Conservation (phyloP, 2,329 filamentous ascomycete species). For the Coniochaeta sp. region DNA sequence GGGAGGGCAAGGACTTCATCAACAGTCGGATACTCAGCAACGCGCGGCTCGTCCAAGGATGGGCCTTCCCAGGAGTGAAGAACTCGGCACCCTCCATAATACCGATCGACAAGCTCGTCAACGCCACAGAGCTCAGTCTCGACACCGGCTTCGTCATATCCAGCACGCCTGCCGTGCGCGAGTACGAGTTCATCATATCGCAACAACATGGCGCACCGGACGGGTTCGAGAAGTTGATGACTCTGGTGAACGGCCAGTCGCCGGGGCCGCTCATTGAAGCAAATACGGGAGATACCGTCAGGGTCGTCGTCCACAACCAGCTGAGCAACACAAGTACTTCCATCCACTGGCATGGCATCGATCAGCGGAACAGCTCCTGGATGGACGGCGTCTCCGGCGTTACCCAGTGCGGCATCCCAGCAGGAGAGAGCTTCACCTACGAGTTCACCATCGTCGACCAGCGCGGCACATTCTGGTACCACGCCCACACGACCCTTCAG, state of each 20-base stretch:
- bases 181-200: slow-evolving; percentile 25
- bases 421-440: slow-evolving; percentile 50
- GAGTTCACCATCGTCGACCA: slow-evolving; percentile 44
- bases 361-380: slow-evolving; percentile 53
- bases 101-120: slow-evolving; percentile 16
- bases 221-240: slow-evolving; percentile 28
- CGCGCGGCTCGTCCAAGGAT: not conserved
- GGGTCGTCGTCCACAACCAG: slow-evolving; percentile 28
- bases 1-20: no score
- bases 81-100: not conserved
- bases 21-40: not conserved
- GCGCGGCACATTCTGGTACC: slow-evolving; percentile 43
- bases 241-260: slow-evolving; percentile 31
- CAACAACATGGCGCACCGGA: slow-evolving; percentile 25
- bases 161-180: slow-evolving; percentile 13
- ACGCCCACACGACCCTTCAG: slow-evolving; percentile 53
- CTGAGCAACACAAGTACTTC: slow-evolving; percentile 35
- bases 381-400: slow-evolving; percentile 61
- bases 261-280: slow-evolving; percentile 38
- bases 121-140: slow-evolving; percentile 17
- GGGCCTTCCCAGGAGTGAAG: not conserved
- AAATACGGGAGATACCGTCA: slow-evolving; percentile 33
- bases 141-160: slow-evolving; percentile 13
- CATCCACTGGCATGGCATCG: slow-evolving; percentile 64
- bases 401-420: slow-evolving; percentile 52